Conservation (phyloP, 2,329 filamentous ascomycete genomes). For the Talaromyces sp. region DNA sequence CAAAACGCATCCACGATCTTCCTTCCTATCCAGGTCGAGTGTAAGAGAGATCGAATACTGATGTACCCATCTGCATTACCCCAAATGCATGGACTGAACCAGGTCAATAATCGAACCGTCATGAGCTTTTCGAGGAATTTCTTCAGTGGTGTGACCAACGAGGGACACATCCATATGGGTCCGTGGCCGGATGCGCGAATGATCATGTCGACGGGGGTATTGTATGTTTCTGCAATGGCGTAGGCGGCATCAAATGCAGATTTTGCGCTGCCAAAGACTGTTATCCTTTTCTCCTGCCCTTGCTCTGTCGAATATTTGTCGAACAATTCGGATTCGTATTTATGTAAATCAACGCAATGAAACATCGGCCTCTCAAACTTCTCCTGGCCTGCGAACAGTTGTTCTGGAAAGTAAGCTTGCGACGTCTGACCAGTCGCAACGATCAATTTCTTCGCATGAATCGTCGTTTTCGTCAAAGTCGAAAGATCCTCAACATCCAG, state of each 20-base stretch:
- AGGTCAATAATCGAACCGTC: constrained; percentile 64
- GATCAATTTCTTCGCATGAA: constrained; percentile 49
- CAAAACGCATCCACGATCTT: constrained; percentile 53
- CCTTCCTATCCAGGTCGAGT: constrained; percentile 52
- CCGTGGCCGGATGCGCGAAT: constrained; percentile 43
- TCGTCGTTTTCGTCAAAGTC: neutral
- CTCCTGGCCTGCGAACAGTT: constrained; percentile 50
- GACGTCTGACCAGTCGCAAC: constrained; percentile 62
- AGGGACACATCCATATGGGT: constrained; percentile 39
- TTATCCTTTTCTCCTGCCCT: constrained; percentile 29
- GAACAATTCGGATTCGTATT: constrained; percentile 27
- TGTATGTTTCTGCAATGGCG: constrained; percentile 51
- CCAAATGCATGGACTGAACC: constrained; percentile 74
- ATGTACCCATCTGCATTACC: constrained; percentile 61
- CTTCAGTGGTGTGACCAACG: constrained; percentile 65
- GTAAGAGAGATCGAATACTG: constrained; percentile 46
- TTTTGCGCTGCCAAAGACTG: constrained; percentile 60
- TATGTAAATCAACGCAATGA: constrained; percentile 55
- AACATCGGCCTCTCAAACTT: constrained; percentile 54
- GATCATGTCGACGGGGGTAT: constrained; percentile 47
- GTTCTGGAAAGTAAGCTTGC: constrained; percentile 51
- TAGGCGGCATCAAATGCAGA: constrained; percentile 63
- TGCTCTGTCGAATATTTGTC: constrained; percentile 24
- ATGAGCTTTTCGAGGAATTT: constrained; percentile 66
- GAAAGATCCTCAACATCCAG: constrained; percentile 17